These are phyloP conservation scores for Ramichloridium luteum DNA, from an alignment of 2,329 filamentous ascomycete species.

Conservation along the genomic window DNA sequence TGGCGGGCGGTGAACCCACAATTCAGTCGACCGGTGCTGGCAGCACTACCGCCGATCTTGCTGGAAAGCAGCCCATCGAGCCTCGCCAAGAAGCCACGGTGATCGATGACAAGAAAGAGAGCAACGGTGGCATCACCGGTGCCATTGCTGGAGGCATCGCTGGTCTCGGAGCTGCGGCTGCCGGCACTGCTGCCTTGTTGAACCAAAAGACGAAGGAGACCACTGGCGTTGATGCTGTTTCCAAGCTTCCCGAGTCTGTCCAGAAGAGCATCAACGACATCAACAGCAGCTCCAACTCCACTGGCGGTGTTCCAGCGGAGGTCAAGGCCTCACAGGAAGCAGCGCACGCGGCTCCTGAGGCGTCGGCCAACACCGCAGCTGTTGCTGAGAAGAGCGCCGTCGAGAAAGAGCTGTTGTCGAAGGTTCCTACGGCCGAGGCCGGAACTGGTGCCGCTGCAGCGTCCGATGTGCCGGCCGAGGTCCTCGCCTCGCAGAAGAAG, in stretches of 20 bases:
- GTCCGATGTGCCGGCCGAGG: slow-evolving; percentile 19
- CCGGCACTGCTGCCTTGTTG: slow-evolving; percentile 27
- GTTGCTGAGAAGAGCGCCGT: slow-evolving; percentile 64
- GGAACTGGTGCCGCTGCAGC: slow-evolving; percentile 29
- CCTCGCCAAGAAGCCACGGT: slow-evolving; percentile 15
- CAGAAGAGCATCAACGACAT: slow-evolving; percentile 33
- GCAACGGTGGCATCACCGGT: slow-evolving; percentile 28
- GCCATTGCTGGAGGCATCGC: slow-evolving; percentile 29
- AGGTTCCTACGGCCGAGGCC: slow-evolving; percentile 34
- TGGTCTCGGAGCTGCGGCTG: slow-evolving; percentile 30
- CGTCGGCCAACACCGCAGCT: slow-evolving; percentile 53
- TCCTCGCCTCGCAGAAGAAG: slow-evolving; percentile 20
- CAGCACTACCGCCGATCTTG: slow-evolving; percentile 34
- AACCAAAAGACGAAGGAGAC: slow-evolving; percentile 28
- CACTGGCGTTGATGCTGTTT: slow-evolving; percentile 39
- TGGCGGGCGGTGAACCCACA: slow-evolving; percentile 7
- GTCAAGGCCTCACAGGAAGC: slow-evolving; percentile 22
- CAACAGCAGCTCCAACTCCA: slow-evolving; percentile 8
- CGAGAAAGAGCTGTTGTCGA: slow-evolving; percentile 60
- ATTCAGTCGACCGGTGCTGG: slow-evolving; percentile 10
- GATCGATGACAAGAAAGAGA: slow-evolving; percentile 3
- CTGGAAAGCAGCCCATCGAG: slow-evolving; percentile 34
- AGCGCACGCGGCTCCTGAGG: slow-evolving; percentile 49
- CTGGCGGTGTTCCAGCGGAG: slow-evolving; percentile 15
- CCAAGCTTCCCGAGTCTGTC: slow-evolving; percentile 24